Conservation (phyloP, 306 rosid genomes). For the Lathyrus oleraceus region DNA sequence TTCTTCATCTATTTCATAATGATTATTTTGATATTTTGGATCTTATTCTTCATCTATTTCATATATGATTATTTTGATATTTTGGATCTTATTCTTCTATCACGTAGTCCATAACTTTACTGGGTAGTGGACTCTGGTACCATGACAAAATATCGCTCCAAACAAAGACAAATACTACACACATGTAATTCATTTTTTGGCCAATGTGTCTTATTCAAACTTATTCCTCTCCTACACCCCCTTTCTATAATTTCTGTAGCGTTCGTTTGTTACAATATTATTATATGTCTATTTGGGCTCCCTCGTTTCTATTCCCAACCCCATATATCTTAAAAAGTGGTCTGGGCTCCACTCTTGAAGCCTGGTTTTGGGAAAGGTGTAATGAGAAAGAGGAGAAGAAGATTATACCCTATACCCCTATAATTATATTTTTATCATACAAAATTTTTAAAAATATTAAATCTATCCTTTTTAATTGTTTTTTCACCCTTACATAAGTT, state of each 20-base stretch:
- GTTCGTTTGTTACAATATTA: not conserved
- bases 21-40: constrained; percentile 9
- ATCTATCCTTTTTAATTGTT: no score
- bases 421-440: no score
- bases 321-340: no score
- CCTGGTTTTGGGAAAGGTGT: not conserved
- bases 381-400: not conserved
- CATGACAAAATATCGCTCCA: not conserved
- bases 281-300: not conserved
- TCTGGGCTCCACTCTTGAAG: not conserved
- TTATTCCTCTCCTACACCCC: not conserved
- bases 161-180: not conserved
- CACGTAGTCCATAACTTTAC: constrained; percentile 13
- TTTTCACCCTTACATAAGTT: no score
- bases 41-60: constrained; percentile 3
- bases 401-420: no score
- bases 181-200: not conserved
- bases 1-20: not conserved
- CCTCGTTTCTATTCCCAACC: not conserved
- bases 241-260: not conserved
- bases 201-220: not conserved
- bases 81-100: constrained; percentile 26
- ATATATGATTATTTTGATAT: not conserved
- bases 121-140: not conserved
- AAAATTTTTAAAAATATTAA: no score